Conservation (phyloP, 208 protist genomes). For the Vickermania ingenoplastis region DNA sequence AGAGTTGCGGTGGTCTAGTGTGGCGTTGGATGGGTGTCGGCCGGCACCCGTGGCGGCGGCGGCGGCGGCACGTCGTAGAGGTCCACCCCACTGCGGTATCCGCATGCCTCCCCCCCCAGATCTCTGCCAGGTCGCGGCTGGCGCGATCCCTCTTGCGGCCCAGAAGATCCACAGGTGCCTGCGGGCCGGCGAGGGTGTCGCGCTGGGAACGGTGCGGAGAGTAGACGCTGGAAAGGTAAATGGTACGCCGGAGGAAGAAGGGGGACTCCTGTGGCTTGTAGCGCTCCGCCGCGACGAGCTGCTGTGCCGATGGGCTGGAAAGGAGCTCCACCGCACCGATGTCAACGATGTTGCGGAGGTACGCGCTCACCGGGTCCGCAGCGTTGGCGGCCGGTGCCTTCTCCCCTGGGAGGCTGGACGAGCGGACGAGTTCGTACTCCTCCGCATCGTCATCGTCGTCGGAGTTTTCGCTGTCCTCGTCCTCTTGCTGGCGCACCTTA, state of each 20-base stretch:
- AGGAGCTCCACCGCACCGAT: conserved; percentile 65
- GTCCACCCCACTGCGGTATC: too few species aligned
- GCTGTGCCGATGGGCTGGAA: conserved; percentile 15
- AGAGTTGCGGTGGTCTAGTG: too few species aligned
- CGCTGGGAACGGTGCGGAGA: conserved; percentile 49
- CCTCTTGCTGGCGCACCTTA: conserved; percentile 2
- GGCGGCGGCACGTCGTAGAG: too few species aligned
- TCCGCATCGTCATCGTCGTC: conserved; percentile 6
- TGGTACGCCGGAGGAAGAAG: conserved; percentile 28
- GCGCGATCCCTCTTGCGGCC: too few species aligned
- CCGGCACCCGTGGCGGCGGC: too few species aligned
- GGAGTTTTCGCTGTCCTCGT: conserved; percentile 8
- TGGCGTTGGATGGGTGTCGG: too few species aligned
- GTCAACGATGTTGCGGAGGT: conserved; percentile 39
- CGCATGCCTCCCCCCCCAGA: too few species aligned
- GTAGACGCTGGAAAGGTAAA: conserved; percentile 63
- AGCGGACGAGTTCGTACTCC: neutral
- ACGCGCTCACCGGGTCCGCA: neutral
- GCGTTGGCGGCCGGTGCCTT: neutral
- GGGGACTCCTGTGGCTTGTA: conserved; percentile 45
- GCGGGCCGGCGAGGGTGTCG: conserved; percentile 28
- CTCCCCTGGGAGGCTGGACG: conserved; percentile 2
- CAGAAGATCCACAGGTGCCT: neutral
- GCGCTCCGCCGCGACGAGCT: conserved; percentile 13
- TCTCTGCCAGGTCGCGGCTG: too few species aligned